Percentiles rank a stretch among this genome's conserved stretches.
Evolutionary conservation across 495 filamentous ascomycete species (phyloP).

Genomic region (Ascobolus immersus): DNA sequence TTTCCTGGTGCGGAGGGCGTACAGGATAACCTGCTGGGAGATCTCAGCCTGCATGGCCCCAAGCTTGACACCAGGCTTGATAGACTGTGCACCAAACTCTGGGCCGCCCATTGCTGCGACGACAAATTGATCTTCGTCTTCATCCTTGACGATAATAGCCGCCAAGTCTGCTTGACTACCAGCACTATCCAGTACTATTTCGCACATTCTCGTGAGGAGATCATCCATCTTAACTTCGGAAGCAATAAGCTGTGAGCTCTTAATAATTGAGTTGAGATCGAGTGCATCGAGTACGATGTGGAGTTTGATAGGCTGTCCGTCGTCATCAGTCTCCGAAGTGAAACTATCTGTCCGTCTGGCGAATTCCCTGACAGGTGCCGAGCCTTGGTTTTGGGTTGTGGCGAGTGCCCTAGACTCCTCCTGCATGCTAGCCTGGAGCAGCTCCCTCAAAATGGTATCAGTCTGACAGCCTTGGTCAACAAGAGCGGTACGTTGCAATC

Average conservation of each 20-base stretch:
- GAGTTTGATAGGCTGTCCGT: too few relatives aligned
- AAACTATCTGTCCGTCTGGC: too few relatives aligned
- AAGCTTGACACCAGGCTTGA: conserved; percentile 38
- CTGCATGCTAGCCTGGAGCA: too few relatives aligned
- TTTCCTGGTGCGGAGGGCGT: conserved; percentile 62
- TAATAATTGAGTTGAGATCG: conserved; percentile 61
- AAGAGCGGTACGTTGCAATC: too few relatives aligned
- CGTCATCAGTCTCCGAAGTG: too few relatives aligned
- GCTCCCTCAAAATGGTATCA: too few relatives aligned
- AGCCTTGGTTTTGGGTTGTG: too few relatives aligned
- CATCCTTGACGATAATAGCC: conserved; percentile 52
- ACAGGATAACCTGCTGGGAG: conserved; percentile 53
- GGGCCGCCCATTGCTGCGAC: conserved; percentile 53
- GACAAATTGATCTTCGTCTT: conserved; percentile 36
- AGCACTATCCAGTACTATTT: conserved; percentile 69
- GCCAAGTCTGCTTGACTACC: conserved; percentile 52
- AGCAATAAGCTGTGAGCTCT: conserved; percentile 73
- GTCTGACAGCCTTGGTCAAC: too few relatives aligned
- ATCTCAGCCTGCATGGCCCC: too few relatives aligned
- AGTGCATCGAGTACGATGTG: conserved; percentile 61
- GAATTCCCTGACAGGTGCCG: too few relatives aligned
- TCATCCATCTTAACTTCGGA: conserved; percentile 67
- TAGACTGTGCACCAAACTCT: conserved; percentile 36
- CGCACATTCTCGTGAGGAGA: conserved; percentile 65
- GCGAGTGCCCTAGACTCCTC: too few relatives aligned